Conservation (phyloP, 768 basidiomycete species). For the Phylloporus sp. region DNA sequence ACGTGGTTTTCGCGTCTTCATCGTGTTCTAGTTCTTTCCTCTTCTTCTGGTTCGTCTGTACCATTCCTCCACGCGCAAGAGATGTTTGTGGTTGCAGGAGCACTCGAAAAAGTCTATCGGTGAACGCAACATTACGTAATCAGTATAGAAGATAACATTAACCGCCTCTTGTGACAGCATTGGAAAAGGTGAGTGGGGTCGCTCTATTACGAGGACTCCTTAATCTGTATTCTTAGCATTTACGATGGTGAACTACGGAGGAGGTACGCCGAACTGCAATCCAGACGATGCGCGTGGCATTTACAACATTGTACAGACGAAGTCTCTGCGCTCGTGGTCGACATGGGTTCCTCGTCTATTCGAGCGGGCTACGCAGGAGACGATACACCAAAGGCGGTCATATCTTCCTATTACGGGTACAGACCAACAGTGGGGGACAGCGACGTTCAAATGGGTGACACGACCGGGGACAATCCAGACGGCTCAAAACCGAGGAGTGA, state of each 20-base stretch:
- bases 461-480: slow-evolving; percentile 29
- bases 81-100: not conserved
- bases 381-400: slow-evolving; percentile 88
- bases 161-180: not conserved
- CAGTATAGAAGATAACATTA: not conserved
- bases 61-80: slow-evolving; percentile 33
- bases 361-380: slow-evolving; percentile 98
- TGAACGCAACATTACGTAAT: not conserved
- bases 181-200: not conserved
- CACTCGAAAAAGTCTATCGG: not conserved
- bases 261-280: slow-evolving; percentile 49
- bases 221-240: not conserved
- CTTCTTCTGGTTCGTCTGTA: slow-evolving; percentile 44
- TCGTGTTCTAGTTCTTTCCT: slow-evolving; percentile 52
- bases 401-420: slow-evolving; percentile 88
- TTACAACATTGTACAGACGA: slow-evolving; percentile 58
- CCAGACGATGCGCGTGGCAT: not conserved
- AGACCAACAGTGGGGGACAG: slow-evolving; percentile 36
- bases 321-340: slow-evolving; percentile 94
- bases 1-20: slow-evolving; percentile 28
- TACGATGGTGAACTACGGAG: slow-evolving; percentile 80
- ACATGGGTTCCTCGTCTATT: slow-evolving; percentile 86
- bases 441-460: slow-evolving; percentile 40
- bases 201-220: not conserved
- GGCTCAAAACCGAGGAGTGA: slow-evolving; percentile 37